These are phyloP conservation scores for Parachaetomium inaequale DNA, from an alignment of 495 filamentous ascomycete species.

Conservation along the genomic window DNA sequence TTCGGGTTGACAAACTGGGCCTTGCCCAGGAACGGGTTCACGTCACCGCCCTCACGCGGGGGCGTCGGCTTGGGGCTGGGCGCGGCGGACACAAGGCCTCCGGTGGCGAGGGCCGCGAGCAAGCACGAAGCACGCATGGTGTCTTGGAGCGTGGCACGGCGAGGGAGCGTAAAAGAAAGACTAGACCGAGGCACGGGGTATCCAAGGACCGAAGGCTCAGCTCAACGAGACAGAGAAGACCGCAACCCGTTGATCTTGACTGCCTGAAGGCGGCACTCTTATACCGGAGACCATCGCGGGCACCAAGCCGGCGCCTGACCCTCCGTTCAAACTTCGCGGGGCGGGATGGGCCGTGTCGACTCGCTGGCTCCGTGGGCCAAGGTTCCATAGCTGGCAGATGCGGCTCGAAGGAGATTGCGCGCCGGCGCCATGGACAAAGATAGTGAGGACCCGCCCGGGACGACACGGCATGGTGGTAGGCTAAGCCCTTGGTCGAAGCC, in stretches of 20 bases:
- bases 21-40: slow-evolving; percentile 53
- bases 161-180: slow-evolving; percentile 1
- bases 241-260: not conserved
- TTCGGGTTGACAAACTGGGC: slow-evolving; percentile 52
- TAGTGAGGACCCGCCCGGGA: slow-evolving; percentile 18
- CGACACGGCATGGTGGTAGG: slow-evolving; percentile 14
- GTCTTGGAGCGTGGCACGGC: not conserved
- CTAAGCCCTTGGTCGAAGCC: slow-evolving; percentile 17
- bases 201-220: not conserved
- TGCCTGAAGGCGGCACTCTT: not conserved
- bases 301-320: not conserved
- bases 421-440: slow-evolving; percentile 15
- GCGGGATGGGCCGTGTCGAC: not conserved
- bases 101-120: slow-evolving; percentile 22
- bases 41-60: not conserved
- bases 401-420: slow-evolving; percentile 8
- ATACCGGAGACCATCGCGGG: not conserved
- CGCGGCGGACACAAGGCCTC: slow-evolving; percentile 17
- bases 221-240: not conserved
- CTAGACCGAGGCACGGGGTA: not conserved
- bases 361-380: slow-evolving; percentile 10
- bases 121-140: slow-evolving; percentile 21
- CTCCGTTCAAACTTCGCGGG: slow-evolving; percentile 6
- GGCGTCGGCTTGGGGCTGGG: slow-evolving; percentile 9
- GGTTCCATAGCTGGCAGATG: slow-evolving; percentile 3